Evolutionary conservation across 2,329 filamentous ascomycete genomes (phyloP), one percentile per base, ranked within the genome.

Genomic region (Coleophoma cylindrospora): DNA sequence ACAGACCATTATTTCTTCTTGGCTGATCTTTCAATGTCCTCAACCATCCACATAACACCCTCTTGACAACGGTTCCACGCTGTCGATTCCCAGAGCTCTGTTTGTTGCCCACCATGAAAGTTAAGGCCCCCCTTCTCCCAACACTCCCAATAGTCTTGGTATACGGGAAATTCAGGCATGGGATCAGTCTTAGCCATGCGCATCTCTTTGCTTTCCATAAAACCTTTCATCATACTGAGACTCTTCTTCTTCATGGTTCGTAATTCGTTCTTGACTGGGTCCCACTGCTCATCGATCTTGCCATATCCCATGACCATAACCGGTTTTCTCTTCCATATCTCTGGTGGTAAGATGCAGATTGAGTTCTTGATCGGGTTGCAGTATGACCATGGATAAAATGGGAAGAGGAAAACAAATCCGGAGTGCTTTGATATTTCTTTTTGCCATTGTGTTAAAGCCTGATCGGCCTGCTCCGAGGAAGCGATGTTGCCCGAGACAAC

Each of bases 361-460:
- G 47, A 38, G 33, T 41, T 38, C 43, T 49, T 43, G 37, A 49
- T 11, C 11, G 47, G 40, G n/a, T 33, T 49, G 37, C 40, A 43
- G 36, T 19, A 36, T 14, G 47, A 27, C 47, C 47, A 49, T 38
- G 34, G 36, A 17, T 49, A 38, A 34, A 15, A 49, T 13, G 47
- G 47, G 19, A 43, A 37, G 22, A 49, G 38, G 17, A 49, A 44
- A 6, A 49, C 44, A 15, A 49, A 22, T 8, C 21, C 37, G 12
- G 15, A 13, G 34, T 49, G 32, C 21, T 27, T 43, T 19, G 38
- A 43, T 3, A 34, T 36, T 14, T 43, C 47, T 34, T 34, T 27
- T 11, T 34, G 12, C 47, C 47, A 49, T 15, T 33, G 27, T 43
- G 14, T 5, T n/a, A 44, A 4, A 5, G 3, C n/a, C 21, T 47